Evolutionary conservation across 2,329 filamentous ascomycete genomes (phyloP).

Genomic region (Colletotrichum tanaceti): DNA sequence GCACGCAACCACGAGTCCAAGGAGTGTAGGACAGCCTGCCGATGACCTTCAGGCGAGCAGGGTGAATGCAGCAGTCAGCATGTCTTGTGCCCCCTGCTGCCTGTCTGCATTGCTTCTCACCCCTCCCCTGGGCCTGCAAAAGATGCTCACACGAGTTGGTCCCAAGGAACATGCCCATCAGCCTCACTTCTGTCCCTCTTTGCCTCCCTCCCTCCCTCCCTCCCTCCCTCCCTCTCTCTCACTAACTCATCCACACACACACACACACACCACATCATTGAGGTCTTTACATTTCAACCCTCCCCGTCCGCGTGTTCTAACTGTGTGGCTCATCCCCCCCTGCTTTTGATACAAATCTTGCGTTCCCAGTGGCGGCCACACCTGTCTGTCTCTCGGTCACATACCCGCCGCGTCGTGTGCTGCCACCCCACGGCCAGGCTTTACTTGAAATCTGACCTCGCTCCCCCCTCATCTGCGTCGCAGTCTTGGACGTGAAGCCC

Average conservation of each 20-base stretch:
- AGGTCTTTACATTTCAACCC: no score
- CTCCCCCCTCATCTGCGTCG: slow-evolving; percentile 18
- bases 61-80: slow-evolving; percentile 7
- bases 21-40: not conserved
- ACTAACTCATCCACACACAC: not conserved
- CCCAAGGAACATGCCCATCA: not conserved
- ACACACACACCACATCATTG: not conserved
- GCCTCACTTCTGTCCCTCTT: slow-evolving; percentile 15
- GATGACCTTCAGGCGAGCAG: not conserved
- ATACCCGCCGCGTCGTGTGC: slow-evolving; percentile 10
- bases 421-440: slow-evolving; percentile 14
- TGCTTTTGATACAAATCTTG: slow-evolving; percentile 1
- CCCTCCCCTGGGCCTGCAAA: slow-evolving; percentile 4
- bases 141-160: slow-evolving; percentile 3
- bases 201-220: not conserved
- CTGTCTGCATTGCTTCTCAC: slow-evolving; percentile 19
- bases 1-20: slow-evolving; percentile 10
- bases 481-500: slow-evolving; percentile 17
- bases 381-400: slow-evolving; percentile 7
- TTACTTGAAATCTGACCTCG: slow-evolving; percentile 24
- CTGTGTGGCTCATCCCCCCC: no score
- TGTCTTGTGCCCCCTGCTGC: slow-evolving; percentile 25
- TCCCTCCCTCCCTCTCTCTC: slow-evolving; percentile 3
- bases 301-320: no score
- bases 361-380: slow-evolving; percentile 18